phyloP scores from a whole-genome alignment of 768 basidiomycete species.

The Amanita molliuscula region DNA sequence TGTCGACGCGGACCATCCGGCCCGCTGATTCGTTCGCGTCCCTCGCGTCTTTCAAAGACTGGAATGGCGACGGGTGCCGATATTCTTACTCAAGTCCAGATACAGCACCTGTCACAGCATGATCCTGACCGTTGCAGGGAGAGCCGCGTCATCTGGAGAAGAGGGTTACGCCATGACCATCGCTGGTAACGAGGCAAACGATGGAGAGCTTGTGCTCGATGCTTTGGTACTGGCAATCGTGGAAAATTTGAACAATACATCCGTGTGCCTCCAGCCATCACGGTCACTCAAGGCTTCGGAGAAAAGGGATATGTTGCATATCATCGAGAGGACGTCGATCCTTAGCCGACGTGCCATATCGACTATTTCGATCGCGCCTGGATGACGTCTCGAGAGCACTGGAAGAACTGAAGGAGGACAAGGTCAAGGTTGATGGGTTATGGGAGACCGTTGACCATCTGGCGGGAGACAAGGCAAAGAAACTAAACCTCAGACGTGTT shows the following conservation, averaged over 20 bases:
- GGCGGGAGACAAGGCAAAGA: slow-evolving; percentile 32
- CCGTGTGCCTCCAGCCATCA: background rate
- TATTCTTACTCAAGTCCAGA: background rate
- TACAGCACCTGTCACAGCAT: background rate
- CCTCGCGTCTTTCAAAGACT: slow-evolving; percentile 35
- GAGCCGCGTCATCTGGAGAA: background rate
- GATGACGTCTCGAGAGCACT: slow-evolving; percentile 1
- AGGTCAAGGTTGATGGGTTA: slow-evolving; percentile 32
- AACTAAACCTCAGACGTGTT: slow-evolving; percentile 20
- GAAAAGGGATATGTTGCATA: background rate
- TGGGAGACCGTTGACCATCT: slow-evolving; percentile 33
- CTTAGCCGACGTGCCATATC: background rate
- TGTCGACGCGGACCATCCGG: slow-evolving; percentile 47
- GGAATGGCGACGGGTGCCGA: slow-evolving; percentile 4
- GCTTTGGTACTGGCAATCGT: background rate
- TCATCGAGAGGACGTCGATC: background rate
- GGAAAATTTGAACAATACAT: slow-evolving; percentile 3
- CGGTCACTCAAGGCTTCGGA: background rate
- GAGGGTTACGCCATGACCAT: background rate
- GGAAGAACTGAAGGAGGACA: slow-evolving; percentile 8
- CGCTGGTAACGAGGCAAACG: background rate
- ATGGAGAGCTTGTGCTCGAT: background rate
- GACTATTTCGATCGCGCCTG: background rate
- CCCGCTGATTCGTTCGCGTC: slow-evolving; percentile 39
- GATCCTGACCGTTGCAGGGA: background rate